A percentile compares a stretch with the other conserved stretches of the same genome.
phyloP scores from a whole-genome alignment of 768 basidiomycete genomes.

The Stropharia rugosoannulata region DNA sequence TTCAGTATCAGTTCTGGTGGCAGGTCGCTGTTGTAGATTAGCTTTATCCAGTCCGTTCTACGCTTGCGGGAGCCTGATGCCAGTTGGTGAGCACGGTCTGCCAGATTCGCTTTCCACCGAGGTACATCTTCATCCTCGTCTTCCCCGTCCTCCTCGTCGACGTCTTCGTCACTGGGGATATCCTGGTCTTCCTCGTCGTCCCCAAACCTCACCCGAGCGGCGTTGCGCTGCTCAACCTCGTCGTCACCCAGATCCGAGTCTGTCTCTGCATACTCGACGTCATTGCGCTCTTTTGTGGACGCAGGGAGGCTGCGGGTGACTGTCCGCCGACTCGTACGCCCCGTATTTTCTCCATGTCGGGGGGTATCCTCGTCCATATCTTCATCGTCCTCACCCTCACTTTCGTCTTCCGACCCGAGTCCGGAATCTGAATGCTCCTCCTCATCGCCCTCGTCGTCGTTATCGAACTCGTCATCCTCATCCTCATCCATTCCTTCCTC shows the following conservation, averaged over 20 bases:
- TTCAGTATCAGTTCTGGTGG: slow-evolving; percentile 67
- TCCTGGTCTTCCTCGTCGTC: slow-evolving; percentile 42
- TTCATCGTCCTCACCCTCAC: slow-evolving; percentile 24
- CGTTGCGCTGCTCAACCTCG: too few relatives aligned
- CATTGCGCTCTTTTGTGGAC: slow-evolving; percentile 34
- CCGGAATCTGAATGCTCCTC: slow-evolving; percentile 22
- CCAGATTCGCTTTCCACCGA: slow-evolving; percentile 73
- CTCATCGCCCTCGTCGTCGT: slow-evolving; percentile 24
- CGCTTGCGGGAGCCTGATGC: slow-evolving; percentile 38
- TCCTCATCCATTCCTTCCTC: slow-evolving; percentile 26
- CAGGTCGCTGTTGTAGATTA: slow-evolving; percentile 75
- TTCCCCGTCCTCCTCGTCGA: slow-evolving; percentile 48
- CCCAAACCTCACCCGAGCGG: slow-evolving; percentile 43
- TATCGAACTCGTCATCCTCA: slow-evolving; percentile 24
- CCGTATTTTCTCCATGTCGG: slow-evolving; percentile 38
- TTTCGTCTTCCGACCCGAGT: slow-evolving; percentile 24
- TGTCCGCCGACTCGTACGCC: slow-evolving; percentile 50
- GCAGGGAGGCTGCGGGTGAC: slow-evolving; percentile 40
- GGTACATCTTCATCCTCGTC: slow-evolving; percentile 47
- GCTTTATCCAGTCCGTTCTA: slow-evolving; percentile 76
- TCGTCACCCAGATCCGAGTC: slow-evolving; percentile 62
- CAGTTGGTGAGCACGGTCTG: slow-evolving; percentile 37
- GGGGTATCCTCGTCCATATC: slow-evolving; percentile 22
- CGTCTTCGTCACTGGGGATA: slow-evolving; percentile 38
- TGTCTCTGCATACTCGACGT: slow-evolving; percentile 72